Percentiles rank a stretch among this genome's conserved stretches.
Conservation (phyloP, 768 basidiomycete species). For the Thelephora ganbajun region DNA sequence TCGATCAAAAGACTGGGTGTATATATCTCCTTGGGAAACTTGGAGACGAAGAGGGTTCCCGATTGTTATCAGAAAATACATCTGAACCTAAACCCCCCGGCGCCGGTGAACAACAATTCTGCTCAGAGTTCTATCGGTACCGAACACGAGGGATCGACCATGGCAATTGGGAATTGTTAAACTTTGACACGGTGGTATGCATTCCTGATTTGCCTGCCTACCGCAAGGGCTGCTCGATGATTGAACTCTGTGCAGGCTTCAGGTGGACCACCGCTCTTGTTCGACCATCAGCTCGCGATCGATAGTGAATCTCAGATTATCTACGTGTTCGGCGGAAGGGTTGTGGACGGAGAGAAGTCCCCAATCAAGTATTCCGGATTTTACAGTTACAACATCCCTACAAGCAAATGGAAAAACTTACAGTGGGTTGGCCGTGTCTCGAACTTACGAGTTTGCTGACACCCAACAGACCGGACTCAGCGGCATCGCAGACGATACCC, state of each 20-base stretch:
- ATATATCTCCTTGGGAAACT: conserved; percentile 67
- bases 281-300: conserved; percentile 74
- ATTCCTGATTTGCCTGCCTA: background rate
- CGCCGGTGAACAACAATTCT: conserved; percentile 18
- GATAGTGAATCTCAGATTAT: conserved; percentile 57
- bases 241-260: conserved; percentile 25
- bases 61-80: conserved; percentile 1
- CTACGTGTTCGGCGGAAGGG: conserved; percentile 65
- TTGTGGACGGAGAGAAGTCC: conserved; percentile 53
- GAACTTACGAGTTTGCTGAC: background rate
- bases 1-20: conserved; percentile 52
- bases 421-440: conserved; percentile 34
- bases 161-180: conserved; percentile 63
- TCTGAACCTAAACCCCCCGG: background rate
- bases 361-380: conserved; percentile 51
- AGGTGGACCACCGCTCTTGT: conserved; percentile 60
- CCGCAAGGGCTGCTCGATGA: background rate
- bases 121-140: conserved; percentile 68
- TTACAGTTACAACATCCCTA: conserved; percentile 56
- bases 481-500: conserved; percentile 30
- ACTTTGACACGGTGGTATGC: conserved; percentile 52
- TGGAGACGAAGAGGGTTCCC: conserved; percentile 32
- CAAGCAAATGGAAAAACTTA: conserved; percentile 52
- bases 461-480: conserved; percentile 5
- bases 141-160: conserved; percentile 44